These are phyloP conservation scores for Ottelia alismoides DNA, from an alignment of 106 monocot species.

Conservation along the genomic window DNA sequence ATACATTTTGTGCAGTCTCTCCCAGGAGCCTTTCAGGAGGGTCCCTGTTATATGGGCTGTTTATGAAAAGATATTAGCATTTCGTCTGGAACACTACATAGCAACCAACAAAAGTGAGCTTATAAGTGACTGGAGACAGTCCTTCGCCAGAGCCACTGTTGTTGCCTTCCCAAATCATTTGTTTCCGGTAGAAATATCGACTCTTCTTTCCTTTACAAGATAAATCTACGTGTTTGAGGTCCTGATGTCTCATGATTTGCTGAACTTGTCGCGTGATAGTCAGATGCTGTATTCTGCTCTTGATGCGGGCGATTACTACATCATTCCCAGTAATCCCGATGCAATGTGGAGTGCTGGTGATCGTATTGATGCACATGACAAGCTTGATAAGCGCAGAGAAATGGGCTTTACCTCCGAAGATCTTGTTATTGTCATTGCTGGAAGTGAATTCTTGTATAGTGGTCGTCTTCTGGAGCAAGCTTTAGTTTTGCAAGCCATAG, in stretches of 20 bases:
- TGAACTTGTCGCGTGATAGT: not conserved
- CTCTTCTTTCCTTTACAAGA: not conserved
- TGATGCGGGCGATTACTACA: conserved; percentile 79
- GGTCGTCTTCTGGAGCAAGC: conserved; percentile 72
- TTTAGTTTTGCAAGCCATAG: conserved; percentile 65
- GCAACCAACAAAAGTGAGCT: conserved; percentile 38
- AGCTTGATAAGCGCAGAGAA: conserved; percentile 32
- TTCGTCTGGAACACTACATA: conserved; percentile 43
- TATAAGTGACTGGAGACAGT: conserved; percentile 70
- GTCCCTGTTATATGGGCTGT: conserved; percentile 90
- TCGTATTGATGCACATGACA: conserved; percentile 18
- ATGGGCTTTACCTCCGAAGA: too few species aligned
- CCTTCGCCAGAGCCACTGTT: conserved; percentile 67
- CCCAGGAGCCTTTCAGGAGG: conserved; percentile 95
- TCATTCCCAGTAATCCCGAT: conserved; percentile 67
- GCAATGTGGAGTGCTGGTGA: conserved; percentile 56
- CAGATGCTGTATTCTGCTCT: conserved; percentile 89
- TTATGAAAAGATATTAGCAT: conserved; percentile 51
- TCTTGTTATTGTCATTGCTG: conserved; percentile 66
- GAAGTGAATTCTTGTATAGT: conserved; percentile 86
- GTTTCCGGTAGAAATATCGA: conserved; percentile 45
- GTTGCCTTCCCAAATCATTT: conserved; percentile 68
- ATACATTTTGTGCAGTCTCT: conserved; percentile 62
- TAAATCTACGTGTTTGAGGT: not conserved
- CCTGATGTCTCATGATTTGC: not conserved